These are phyloP conservation scores for Rutstroemia sp. DNA, from an alignment of 2,329 filamentous ascomycete species.

Conservation along the genomic window DNA sequence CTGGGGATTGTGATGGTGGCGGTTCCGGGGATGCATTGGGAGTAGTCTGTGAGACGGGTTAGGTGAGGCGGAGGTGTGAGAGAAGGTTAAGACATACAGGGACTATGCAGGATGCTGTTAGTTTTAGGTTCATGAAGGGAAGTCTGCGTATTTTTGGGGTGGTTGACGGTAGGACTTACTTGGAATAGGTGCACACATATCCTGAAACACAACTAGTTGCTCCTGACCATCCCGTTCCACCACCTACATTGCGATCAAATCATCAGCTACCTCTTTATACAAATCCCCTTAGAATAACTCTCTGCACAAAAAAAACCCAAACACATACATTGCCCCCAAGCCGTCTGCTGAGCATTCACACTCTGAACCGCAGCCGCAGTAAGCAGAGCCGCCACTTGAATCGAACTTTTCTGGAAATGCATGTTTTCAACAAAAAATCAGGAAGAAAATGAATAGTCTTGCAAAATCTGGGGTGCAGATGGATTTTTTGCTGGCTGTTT, in stretches of 20 bases:
- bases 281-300: neutral
- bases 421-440: neutral
- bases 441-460: neutral
- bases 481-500: neutral
- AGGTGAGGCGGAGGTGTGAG: neutral
- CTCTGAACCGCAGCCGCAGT: neutral
- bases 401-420: neutral
- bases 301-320: neutral
- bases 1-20: conserved; percentile 14
- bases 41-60: conserved; percentile 1
- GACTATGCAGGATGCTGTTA: conserved; percentile 5
- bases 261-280: neutral
- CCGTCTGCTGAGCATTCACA: conserved; percentile 17
- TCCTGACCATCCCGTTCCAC: conserved; percentile 21
- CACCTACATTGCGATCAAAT: conserved; percentile 12
- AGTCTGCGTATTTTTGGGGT: neutral
- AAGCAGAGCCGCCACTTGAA: neutral
- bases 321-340: conserved; percentile 21
- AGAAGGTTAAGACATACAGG: conserved; percentile 23
- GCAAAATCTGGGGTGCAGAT: neutral
- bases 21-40: conserved; percentile 34
- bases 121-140: neutral
- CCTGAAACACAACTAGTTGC: conserved; percentile 23
- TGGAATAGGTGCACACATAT: conserved; percentile 19
- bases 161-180: conserved; percentile 20